Base-by-base conservation (phyloP, 768 basidiomycete species). In the Leccinum obscurum region DNA sequence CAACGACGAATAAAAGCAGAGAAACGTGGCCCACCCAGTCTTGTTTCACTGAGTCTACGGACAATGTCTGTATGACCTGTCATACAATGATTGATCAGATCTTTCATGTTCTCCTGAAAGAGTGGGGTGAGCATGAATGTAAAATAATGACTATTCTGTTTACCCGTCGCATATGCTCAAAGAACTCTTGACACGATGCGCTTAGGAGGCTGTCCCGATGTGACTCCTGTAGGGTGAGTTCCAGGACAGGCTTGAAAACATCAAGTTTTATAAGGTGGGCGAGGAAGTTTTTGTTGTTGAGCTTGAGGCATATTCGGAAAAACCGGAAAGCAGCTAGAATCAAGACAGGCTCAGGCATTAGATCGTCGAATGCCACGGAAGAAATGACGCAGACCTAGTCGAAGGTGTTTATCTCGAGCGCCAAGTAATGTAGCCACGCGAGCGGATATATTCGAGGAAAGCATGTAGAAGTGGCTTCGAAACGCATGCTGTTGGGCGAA, bases 101-200 rank as follows among this genome's bases (percentile, higher is more conserved):
- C 87, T 74, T 92, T 95, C 68, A 93, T 78, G 71, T 96, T 96
- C 69, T 95, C 92, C 91, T 95, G 69, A 8, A 56, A 44, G 15
- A 6, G 22, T 54, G n/a, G 48, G 44, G 6, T 66, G 46, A 68
- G 57, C 17, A 52, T 54, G 41, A n/a, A 14, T 37, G 22, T 52
- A 49, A 48, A 11, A 41, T 34, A 51, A 50, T 51, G 14, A 37
- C 17, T 24, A 52, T 39, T 15, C n/a, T 20, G 75, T 84, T 63
- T 62, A 95, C 95, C 77, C 86, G 83, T 57, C 94, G 87, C 74
- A 98, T 90, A 65, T 85, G 83, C 67, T 99, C 97, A 68, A 98
- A 95, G 63, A 92, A 90, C 72, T 98, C 97, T 73, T 97, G 89
- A 79, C 94, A 98, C 41, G 95, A 93, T 67, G 94, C 95, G 67